These are phyloP conservation scores for Ophiocordyceps robertsii DNA, from an alignment of 2,329 filamentous ascomycete species.

Conservation along the genomic window DNA sequence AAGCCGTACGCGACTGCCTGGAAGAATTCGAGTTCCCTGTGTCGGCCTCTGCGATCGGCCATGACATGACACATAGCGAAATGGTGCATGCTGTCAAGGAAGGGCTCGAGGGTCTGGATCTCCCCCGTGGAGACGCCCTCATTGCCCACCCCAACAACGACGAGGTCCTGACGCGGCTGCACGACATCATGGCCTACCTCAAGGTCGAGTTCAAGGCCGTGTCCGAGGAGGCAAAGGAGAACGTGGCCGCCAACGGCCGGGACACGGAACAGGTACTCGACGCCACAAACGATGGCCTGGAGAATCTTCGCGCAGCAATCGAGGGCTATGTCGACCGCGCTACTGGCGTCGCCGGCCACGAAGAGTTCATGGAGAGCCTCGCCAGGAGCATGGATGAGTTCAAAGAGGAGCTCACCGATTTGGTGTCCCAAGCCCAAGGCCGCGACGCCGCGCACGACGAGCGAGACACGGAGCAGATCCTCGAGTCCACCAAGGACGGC, in stretches of 20 bases:
- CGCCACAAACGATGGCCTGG: conserved; percentile 75
- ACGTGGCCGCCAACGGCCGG: conserved; percentile 61
- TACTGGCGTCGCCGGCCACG: conserved; percentile 54
- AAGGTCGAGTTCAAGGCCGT: conserved; percentile 44
- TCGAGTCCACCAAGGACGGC: conserved; percentile 49
- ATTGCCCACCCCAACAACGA: conserved; percentile 29
- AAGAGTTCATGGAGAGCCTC: conserved; percentile 64
- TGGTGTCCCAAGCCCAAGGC: not conserved
- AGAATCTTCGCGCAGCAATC: conserved; percentile 66
- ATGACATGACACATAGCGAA: conserved; percentile 45
- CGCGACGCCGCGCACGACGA: conserved; percentile 22
- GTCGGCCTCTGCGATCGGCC: conserved; percentile 38
- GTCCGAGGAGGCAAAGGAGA: conserved; percentile 58
- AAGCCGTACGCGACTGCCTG: conserved; percentile 72
- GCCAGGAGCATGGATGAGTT: conserved; percentile 51
- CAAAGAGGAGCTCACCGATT: conserved; percentile 44
- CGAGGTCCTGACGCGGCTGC: conserved; percentile 40
- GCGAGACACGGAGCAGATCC: conserved; percentile 72
- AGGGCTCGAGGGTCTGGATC: conserved; percentile 38
- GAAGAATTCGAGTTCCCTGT: conserved; percentile 71
- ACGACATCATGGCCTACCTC: conserved; percentile 52
- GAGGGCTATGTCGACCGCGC: conserved; percentile 68
- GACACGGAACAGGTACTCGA: conserved; percentile 84
- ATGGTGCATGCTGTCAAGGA: conserved; percentile 51
- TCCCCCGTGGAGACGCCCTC: conserved; percentile 25